phyloP scores from a whole-genome alignment of 1,284 basidiomycete genomes.

The Rhodotorula sp. region DNA sequence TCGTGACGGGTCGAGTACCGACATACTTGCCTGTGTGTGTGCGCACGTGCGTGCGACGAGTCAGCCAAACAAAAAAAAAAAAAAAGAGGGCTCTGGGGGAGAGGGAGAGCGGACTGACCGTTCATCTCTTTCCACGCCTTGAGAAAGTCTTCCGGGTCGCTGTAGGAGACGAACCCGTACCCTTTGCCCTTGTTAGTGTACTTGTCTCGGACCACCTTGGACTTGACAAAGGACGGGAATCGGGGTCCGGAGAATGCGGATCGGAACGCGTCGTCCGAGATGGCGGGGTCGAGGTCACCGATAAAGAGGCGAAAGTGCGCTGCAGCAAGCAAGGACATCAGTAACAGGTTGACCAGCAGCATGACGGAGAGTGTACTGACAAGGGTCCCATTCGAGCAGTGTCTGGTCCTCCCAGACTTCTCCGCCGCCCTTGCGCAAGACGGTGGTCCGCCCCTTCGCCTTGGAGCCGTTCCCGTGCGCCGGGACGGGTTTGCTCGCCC shows the following conservation, averaged over 20 bases:
- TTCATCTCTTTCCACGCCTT: constrained; percentile 99
- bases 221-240: constrained; percentile 89
- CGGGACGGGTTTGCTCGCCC: constrained; percentile 2
- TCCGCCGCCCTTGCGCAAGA: constrained; percentile 88
- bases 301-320: constrained; percentile 98
- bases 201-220: constrained; percentile 89
- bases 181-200: constrained; percentile 71
- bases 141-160: constrained; percentile 96
- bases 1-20: constrained; percentile 86
- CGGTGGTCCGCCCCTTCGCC: constrained; percentile 89
- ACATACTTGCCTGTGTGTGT: constrained; percentile 79
- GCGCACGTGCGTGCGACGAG: neutral
- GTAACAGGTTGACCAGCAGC: no score
- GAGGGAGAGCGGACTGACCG: constrained; percentile 57
- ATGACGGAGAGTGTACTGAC: constrained; percentile 56
- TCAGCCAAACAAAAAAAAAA: neutral
- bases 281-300: constrained; percentile 96
- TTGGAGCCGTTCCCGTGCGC: constrained; percentile 55
- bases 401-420: constrained; percentile 98
- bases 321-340: constrained; percentile 48
- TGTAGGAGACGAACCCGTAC: constrained; percentile 95
- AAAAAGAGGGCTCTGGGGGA: accelerated
- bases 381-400: constrained; percentile 93
- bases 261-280: constrained; percentile 91
- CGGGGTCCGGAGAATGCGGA: constrained; percentile 53